Conservation (phyloP, 176 grass and related monocot genomes). For the Stipa capillata region DNA sequence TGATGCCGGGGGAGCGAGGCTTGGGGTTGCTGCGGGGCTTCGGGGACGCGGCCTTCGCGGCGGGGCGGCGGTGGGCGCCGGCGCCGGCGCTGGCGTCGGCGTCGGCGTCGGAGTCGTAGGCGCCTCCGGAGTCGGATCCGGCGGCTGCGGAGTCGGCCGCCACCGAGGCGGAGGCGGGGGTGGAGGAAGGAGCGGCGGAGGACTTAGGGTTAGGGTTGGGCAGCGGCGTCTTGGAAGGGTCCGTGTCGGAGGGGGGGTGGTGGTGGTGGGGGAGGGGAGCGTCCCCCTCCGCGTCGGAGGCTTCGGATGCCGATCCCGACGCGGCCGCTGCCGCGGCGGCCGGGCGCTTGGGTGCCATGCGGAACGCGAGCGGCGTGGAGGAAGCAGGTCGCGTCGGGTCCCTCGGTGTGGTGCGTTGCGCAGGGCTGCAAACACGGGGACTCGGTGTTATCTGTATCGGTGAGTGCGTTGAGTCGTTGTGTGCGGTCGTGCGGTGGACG, state of each 20-base stretch:
- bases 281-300: constrained; percentile 32
- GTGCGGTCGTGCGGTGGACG: neutral
- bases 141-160: constrained; percentile 13
- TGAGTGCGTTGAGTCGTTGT: neutral
- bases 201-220: constrained; percentile 30
- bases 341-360: constrained; percentile 57
- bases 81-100: neutral
- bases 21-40: constrained; percentile 5
- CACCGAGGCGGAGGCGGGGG: neutral
- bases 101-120: constrained; percentile 28
- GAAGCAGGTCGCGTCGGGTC: neutral
- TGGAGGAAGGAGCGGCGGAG: neutral
- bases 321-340: constrained; percentile 2
- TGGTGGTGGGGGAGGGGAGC: neutral
- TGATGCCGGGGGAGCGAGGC: constrained; percentile 11
- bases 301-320: constrained; percentile 25
- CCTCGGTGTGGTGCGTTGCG: neutral
- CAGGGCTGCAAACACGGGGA: neutral
- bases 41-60: neutral
- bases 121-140: constrained; percentile 39
- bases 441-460: neutral
- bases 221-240: constrained; percentile 38
- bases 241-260: constrained; percentile 16
- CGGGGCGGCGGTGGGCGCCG: constrained; percentile 10
- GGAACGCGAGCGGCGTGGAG: neutral